Base-by-base conservation (phyloP, 176 grass and related monocot genomes). In the Elaeis guineensis region DNA sequence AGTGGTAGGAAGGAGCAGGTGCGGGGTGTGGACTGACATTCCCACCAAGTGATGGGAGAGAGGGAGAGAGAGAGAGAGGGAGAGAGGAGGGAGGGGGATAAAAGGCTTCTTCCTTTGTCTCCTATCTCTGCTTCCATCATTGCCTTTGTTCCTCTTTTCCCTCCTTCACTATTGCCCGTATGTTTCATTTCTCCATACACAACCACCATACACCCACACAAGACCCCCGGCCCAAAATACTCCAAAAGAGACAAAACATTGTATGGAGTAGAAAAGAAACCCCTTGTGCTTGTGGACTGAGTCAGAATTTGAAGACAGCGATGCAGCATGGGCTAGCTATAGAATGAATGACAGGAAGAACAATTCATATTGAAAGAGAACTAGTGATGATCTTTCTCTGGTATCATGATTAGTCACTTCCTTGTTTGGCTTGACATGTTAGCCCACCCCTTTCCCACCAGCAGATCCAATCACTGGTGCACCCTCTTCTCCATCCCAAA, bases 381-480 rank as follows among this genome's bases (percentile, higher is more conserved):
- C 3, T 8, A 52, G 49, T 3, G 51, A 51, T 4, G 44, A n/a
- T 3, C 25, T 48, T 72, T 59, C 78, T 50, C 21, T 19, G 74
- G 63, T 17, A n/a, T 63, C 73, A 72, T 77, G 79, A 82, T 70
- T 72, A 26, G 29, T 61, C 66, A 25, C 29, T 49, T 39, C 28
- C 49, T 25, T 54, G 21, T 53, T 25, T 63, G 58, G 53, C 23
- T 67, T 52, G 11, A 55, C 61, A 51, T 60, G 22, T 56, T 44
- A 44, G 28, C 28, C 28, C 1, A 5, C 35, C 8, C 32, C 35
- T 2, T 12, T 12, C 11, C 25, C 17, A 15, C 12, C 16, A 17
- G 6, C 52, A 1, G 17, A n/a, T 5, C 23, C 64, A 17, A 26
- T 28, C 50, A 19, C 23, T 2, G 21, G 21, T 19, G 21, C 26